Conservation (phyloP, 2,329 filamentous ascomycete species). For the Gaeumannomyces tritici region DNA sequence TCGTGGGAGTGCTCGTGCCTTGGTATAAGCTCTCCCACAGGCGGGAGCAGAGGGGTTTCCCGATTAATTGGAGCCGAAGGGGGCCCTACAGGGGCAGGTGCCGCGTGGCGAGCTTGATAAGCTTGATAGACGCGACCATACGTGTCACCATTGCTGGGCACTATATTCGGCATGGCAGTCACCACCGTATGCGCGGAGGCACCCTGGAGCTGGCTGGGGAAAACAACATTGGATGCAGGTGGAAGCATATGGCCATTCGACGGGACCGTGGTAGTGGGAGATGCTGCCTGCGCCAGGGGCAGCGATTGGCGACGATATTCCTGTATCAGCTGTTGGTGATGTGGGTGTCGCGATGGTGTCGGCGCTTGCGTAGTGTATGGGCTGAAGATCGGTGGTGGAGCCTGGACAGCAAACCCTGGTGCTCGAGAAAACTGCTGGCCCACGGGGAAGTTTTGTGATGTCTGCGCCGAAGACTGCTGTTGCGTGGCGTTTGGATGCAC, state of each 20-base stretch:
- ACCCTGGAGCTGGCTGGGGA: not conserved
- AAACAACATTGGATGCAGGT: not conserved
- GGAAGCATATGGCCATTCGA: not conserved
- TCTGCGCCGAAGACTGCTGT: not conserved
- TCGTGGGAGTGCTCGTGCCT: constrained; percentile 29
- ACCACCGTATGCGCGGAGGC: not conserved
- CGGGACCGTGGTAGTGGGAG: not conserved
- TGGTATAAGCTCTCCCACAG: constrained; percentile 11
- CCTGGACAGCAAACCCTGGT: not conserved
- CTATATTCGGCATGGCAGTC: no score
- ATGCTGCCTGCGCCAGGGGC: not conserved
- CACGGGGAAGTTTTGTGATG: not conserved
- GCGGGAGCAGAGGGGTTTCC: constrained; percentile 11
- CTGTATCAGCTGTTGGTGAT: not conserved
- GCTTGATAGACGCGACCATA: not conserved
- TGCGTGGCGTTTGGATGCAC: no score
- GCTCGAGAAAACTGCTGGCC: not conserved
- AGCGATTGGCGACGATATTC: not conserved
- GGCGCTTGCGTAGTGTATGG: not conserved
- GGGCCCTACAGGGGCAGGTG: not conserved
- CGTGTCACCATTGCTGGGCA: not conserved
- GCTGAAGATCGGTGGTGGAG: not conserved
- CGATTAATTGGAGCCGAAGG: no score
- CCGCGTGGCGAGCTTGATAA: not conserved
- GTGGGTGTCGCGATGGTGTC: constrained; percentile 1